Evolutionary conservation across 495 filamentous ascomycete species (phyloP).

Genomic region (Neurospora sp.): DNA sequence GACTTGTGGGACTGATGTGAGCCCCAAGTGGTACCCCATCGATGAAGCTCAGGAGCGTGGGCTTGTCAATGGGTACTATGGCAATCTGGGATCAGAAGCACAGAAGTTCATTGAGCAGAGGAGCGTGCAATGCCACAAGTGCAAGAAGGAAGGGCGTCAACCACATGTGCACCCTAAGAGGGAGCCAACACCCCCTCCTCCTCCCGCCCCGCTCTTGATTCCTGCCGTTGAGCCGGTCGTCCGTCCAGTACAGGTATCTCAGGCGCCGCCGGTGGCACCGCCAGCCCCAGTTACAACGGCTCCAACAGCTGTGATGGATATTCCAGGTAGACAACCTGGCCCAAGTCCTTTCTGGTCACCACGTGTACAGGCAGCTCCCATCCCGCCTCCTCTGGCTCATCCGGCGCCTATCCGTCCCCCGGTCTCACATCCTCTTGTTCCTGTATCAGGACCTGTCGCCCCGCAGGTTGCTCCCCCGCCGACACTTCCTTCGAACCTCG

Average conservation of each 20-base stretch:
- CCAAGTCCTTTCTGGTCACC: constrained; percentile 15
- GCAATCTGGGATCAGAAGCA: constrained; percentile 28
- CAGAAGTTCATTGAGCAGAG: constrained; percentile 41
- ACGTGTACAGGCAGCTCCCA: constrained; percentile 1
- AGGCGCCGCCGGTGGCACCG: constrained; percentile 40
- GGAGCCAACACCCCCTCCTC: constrained; percentile 24
- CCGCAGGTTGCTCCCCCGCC: constrained; percentile 24
- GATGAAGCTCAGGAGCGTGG: constrained; percentile 29
- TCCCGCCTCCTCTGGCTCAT: constrained; percentile 6
- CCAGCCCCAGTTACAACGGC: constrained; percentile 5
- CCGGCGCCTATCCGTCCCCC: constrained; percentile 12
- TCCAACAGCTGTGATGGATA: not conserved
- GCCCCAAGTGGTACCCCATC: constrained; percentile 50
- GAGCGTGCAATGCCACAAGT: constrained; percentile 46
- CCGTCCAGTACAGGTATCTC: constrained; percentile 24
- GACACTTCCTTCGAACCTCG: constrained; percentile 17
- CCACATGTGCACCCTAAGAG: constrained; percentile 21
- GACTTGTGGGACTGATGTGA: constrained; percentile 49
- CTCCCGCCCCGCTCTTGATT: constrained; percentile 9
- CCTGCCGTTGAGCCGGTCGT: not conserved
- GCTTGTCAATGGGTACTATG: constrained; percentile 32
- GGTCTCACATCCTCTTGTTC: constrained; percentile 4
- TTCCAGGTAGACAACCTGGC: constrained; percentile 6
- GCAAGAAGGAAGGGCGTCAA: constrained; percentile 35
- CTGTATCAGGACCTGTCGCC: constrained; percentile 32